Evolutionary conservation across 257 asterid species (phyloP).

Genomic region (Fraxinus anomala): DNA sequence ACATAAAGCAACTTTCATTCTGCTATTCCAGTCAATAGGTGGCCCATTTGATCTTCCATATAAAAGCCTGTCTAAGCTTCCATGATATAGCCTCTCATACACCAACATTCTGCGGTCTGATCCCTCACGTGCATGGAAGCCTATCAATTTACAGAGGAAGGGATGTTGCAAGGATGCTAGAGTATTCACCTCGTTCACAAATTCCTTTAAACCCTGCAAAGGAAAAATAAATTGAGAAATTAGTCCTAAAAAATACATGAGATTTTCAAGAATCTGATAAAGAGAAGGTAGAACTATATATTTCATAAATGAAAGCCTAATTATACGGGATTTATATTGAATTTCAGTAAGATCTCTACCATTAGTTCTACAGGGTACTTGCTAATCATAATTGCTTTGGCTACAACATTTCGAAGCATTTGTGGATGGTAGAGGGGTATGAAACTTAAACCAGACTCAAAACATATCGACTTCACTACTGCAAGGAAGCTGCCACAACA

Average conservation of each 20-base stretch:
- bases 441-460: too few species aligned
- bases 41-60: slow-evolving; percentile 94
- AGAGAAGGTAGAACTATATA: background rate
- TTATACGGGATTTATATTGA: background rate
- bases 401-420: background rate
- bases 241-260: background rate
- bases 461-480: too few species aligned
- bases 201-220: slow-evolving; percentile 82
- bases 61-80: slow-evolving; percentile 84
- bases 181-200: slow-evolving; percentile 71
- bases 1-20: slow-evolving; percentile 86
- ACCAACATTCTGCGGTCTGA: slow-evolving; percentile 83
- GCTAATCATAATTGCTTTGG: background rate
- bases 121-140: slow-evolving; percentile 87
- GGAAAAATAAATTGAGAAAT: slow-evolving; percentile 18
- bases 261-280: slow-evolving; percentile 14
- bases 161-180: slow-evolving; percentile 87
- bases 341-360: background rate
- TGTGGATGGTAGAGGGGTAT: too few species aligned
- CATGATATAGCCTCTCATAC: slow-evolving; percentile 81
- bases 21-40: slow-evolving; percentile 91
- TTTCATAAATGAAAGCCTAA: background rate
- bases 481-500: background rate
- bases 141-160: slow-evolving; percentile 74
- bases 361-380: background rate